Base-by-base conservation (phyloP, 257 asterid genomes). In the Osmanthus fragrans region DNA sequence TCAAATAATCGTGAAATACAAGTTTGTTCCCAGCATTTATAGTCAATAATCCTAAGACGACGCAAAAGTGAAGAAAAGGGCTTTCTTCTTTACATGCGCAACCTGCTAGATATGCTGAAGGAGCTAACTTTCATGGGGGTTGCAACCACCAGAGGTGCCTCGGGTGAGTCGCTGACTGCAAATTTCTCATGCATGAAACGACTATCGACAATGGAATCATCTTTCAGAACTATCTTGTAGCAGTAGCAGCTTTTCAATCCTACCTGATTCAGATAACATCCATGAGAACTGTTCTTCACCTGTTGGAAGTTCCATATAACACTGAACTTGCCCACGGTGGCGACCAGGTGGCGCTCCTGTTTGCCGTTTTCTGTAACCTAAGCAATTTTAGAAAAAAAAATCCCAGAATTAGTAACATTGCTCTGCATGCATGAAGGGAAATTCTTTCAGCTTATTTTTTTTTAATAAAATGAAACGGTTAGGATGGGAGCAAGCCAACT, bases 291-390 rank as follows among this genome's bases (percentile, higher is more conserved):
- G 65, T 93, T 96, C 84, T 95, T 95, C 88, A 95, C 99, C 84
- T 91, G 96, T 73, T 87, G 94, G 85, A 95, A 95, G 66, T 92
- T 95, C 99, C 99, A 95, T 83, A 93, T 91, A n/a, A 95, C 98
- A 54, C 98, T 95, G 39, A 95, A 95, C 90, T 95, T 95, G 42
- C 98, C 99, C 80, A 95, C 97, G 3, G 98, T 95, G 12, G 98
- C 97, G 49, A 95, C 99, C 73, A 95, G 87, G 85, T 95, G 97
- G 37, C 97, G 96, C 85, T 95, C 99, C 73, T 95, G 97, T 86
- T 83, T 95, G 76, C 98, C 98, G 16, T 89, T 88, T 83, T 95
- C 99, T 0, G 99, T 93, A 42, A 93, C 98, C 98, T 95, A 83
- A 64, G 64, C 75, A 80, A 75, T 72, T 47, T 47, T 4, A 65